Conservation (phyloP, 345 rosid species). For the Eucalyptus sideroxylon region DNA sequence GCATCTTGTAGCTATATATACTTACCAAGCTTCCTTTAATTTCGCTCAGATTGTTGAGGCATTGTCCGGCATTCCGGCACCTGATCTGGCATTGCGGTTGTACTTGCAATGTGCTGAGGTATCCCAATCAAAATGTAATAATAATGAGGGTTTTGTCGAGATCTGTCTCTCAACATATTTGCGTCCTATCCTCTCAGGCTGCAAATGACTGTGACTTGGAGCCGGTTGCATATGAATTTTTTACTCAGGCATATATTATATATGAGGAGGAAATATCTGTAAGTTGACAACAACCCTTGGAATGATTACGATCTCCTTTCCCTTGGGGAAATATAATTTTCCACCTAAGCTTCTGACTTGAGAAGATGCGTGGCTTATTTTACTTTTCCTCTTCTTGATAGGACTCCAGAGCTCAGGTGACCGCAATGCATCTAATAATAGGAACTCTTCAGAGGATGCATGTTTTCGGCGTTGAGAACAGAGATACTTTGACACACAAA, state of each 20-base stretch:
- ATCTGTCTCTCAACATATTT: background rate
- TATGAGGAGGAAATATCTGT: constrained; percentile 98
- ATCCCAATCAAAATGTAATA: background rate
- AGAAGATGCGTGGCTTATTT: background rate
- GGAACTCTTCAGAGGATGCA: constrained; percentile 99
- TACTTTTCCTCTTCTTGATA: constrained; percentile 7
- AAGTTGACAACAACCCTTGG: constrained; percentile 18
- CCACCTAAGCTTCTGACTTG: background rate
- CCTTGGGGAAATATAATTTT: background rate
- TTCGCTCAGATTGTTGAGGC: constrained; percentile 71
- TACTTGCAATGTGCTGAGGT: constrained; percentile 99
- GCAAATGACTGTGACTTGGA: constrained; percentile 93
- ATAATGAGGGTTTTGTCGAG: background rate
- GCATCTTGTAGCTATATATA: background rate
- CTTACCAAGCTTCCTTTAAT: background rate
- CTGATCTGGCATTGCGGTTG: constrained; percentile 77
- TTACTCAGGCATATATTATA: constrained; percentile 96
- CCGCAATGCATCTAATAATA: constrained; percentile 77
- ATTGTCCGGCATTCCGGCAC: constrained; percentile 63
- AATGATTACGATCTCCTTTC: background rate
- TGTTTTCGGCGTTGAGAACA: constrained; percentile 94
- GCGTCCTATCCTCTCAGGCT: constrained; percentile 39
- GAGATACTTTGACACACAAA: constrained; percentile 94
- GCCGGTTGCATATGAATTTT: constrained; percentile 95
- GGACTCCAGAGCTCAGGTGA: constrained; percentile 96